Evolutionary conservation across 2,329 filamentous ascomycete species (phyloP), one percentile per base, ranked within the genome.

Genomic region (Mollisia scopiformis): DNA sequence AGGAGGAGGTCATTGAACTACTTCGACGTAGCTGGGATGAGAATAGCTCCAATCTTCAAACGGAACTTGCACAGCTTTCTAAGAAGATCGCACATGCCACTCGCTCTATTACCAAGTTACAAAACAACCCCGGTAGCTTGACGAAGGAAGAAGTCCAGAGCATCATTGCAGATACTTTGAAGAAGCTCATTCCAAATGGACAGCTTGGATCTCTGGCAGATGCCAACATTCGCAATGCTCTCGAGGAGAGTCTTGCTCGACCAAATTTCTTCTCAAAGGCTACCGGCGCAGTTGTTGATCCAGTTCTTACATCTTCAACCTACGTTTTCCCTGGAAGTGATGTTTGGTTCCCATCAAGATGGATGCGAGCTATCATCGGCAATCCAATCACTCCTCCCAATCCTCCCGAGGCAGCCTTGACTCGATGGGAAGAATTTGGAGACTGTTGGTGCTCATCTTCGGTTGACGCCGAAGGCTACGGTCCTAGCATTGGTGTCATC

Each of bases 361-460:
- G 46, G 11, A 62, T 67, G 51, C 66, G 67, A 51, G 71, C 67
- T 31, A 66, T 69, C 59, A 59, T 67, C 60, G 55, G 37, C 11
- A 69, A 66, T 37, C 57, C 66, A 4, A 33, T 71, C 33, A 57
- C 73, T 41, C 11, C 57, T 21, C 63, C 72, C 3, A 69, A 74
- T 21, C 76, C 80, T 1, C 80, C 82, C 0, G 69, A 77, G n/a
- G 74, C 80, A 0, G 92, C 90, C 0, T 80, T 97, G 2, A 72
- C 76, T 1, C 76, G 80, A 3, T 97, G 93, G 92, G 79, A 87
- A 10, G 91, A 96, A 52, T 83, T 89, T 33, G 91, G 90, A 21
- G 91, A 98, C 63, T 96, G 92, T 75, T 98, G 92, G 90, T 98
- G 94, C 74, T 87, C 89, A 4, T 82, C 79, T 3, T 76, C 77